Evolutionary conservation across 345 rosid genomes (phyloP), one percentile per base, ranked within the genome.

Genomic region (Sonneratia alba): DNA sequence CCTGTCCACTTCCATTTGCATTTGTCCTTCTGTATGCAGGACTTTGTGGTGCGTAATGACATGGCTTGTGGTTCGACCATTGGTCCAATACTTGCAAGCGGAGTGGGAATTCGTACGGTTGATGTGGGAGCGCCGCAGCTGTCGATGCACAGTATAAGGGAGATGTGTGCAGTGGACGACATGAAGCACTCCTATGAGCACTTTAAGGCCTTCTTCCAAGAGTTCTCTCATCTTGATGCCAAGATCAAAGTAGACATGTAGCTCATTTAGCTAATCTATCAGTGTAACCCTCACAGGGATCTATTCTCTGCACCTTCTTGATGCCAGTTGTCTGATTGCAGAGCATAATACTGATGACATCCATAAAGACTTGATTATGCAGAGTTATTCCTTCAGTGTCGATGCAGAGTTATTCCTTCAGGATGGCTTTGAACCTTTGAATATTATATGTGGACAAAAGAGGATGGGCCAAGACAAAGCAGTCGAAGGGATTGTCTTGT

Each of bases 101-200:
- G 97, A 32, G 88, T 90, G 45, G 97, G 99, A 69, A 90, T 95
- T 78, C 92, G 97, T 14, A 90, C 99, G 0, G 97, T 95, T 55
- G 99, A 92, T 73, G 96, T 95, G 0, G 99, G 99, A 22, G 97
- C 97, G 22, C 99, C 99, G 0, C 99, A 92, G 73, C 83, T 92
- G 64, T 92, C 97, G 0, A 95, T 95, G 99, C 99, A 95, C 80
- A 95, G 99, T 78, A 92, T 92, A 59, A 81, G 99, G 55, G 99
- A 95, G 78, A 90, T 92, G 97, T 95, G 97, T 77, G 96, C 92
- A 3, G 91, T 85, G 1, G 96, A 91, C 72, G 98, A 94, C 12
- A 86, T 94, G 70, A 73, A 81, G 72, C 82, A 89, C 74, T 84
- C 99, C 0, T 92, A 89, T 19, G 80, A 88, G 74, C 97, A 92